A percentile compares a stretch with the other conserved stretches of the same genome.
These are phyloP conservation scores for Melanopsichium pennsylvanicum DNA, from an alignment of 1,284 basidiomycete genomes.

Conservation along the genomic window DNA sequence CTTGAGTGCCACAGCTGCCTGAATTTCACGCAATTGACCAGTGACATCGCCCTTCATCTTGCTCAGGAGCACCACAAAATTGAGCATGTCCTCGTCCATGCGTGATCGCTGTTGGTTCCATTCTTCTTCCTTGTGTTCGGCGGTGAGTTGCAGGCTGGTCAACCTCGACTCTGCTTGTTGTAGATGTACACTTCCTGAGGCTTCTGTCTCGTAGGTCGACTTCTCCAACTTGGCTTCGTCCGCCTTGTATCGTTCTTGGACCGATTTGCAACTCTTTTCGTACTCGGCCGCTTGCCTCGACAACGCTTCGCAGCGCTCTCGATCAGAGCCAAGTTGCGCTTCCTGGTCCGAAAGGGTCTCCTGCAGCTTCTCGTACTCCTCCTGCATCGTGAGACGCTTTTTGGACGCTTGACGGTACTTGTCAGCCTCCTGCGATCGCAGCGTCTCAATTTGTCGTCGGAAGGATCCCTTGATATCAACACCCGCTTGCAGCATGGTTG, in stretches of 20 bases:
- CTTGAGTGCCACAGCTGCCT: slow-evolving; percentile 47
- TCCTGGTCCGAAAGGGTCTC: slow-evolving; percentile 37
- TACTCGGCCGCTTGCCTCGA: slow-evolving; percentile 38
- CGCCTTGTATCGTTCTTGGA: slow-evolving; percentile 46
- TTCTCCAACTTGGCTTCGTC: slow-evolving; percentile 44
- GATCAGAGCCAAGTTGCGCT: slow-evolving; percentile 31
- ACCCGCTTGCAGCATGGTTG: slow-evolving; percentile 54
- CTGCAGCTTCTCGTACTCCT: slow-evolving; percentile 49
- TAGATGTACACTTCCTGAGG: slow-evolving; percentile 40
- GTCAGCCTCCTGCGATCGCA: slow-evolving; percentile 42
- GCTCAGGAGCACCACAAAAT: slow-evolving; percentile 45
- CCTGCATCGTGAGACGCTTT: slow-evolving; percentile 50
- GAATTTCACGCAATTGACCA: slow-evolving; percentile 39
- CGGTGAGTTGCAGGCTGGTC: slow-evolving; percentile 40
- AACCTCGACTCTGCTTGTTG: slow-evolving; percentile 43
- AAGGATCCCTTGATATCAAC: slow-evolving; percentile 49
- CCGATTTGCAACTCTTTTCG: slow-evolving; percentile 49
- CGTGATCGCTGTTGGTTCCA: slow-evolving; percentile 38
- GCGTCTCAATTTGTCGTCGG: slow-evolving; percentile 40
- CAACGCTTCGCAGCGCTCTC: slow-evolving; percentile 34
- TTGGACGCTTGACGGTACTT: slow-evolving; percentile 45
- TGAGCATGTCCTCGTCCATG: slow-evolving; percentile 53
- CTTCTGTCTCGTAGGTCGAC: slow-evolving; percentile 46
- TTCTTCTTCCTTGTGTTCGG: slow-evolving; percentile 48
- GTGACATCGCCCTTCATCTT: slow-evolving; percentile 52